Percentiles rank a stretch among this genome's conserved stretches.
phyloP scores from a whole-genome alignment of 108 stramenopile genomes.

The Phaeodactylum tricornutum region DNA sequence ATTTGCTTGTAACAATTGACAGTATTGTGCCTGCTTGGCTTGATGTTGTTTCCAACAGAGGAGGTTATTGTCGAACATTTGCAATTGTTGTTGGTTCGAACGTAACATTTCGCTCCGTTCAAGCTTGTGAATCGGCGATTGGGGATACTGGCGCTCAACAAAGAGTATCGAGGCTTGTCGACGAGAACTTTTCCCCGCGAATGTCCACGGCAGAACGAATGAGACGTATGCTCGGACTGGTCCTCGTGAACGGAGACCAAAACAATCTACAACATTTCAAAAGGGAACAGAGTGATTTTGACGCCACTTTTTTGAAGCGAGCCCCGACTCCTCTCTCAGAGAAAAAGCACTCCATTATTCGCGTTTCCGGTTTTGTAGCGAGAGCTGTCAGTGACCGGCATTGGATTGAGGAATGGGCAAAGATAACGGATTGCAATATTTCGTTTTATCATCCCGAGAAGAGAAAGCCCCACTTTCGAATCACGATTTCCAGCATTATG shows the following conservation, averaged over 20 bases:
- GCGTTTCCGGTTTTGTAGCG: conserved; percentile 22
- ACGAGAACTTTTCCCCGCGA: conserved; percentile 20
- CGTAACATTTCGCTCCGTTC: conserved; percentile 10
- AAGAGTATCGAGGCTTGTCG: conserved; percentile 3
- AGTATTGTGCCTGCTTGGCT: conserved; percentile 34
- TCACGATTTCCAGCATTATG: conserved; percentile 21
- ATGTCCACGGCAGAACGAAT: conserved; percentile 17
- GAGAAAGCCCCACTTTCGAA: conserved; percentile 21
- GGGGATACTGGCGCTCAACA: too few species aligned
- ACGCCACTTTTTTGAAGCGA: conserved; percentile 12
- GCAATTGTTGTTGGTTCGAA: conserved; percentile 12
- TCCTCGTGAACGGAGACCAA: not conserved
- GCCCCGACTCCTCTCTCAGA: not conserved
- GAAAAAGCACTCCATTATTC: not conserved
- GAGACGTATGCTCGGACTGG: conserved; percentile 19
- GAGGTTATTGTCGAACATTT: conserved; percentile 25
- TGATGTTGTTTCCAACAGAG: conserved; percentile 20
- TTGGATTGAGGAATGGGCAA: conserved; percentile 53
- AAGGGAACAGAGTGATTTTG: conserved; percentile 5
- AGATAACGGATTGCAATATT: conserved; percentile 15
- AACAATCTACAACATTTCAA: conserved; percentile 1
- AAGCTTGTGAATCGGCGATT: not conserved
- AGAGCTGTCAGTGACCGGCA: conserved; percentile 54
- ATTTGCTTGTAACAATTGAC: conserved; percentile 14
- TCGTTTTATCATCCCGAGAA: conserved; percentile 39